Percentiles rank a stretch among this genome's conserved stretches.
phyloP scores from a whole-genome alignment of 306 rosid genomes.

The Medicago lupulina region DNA sequence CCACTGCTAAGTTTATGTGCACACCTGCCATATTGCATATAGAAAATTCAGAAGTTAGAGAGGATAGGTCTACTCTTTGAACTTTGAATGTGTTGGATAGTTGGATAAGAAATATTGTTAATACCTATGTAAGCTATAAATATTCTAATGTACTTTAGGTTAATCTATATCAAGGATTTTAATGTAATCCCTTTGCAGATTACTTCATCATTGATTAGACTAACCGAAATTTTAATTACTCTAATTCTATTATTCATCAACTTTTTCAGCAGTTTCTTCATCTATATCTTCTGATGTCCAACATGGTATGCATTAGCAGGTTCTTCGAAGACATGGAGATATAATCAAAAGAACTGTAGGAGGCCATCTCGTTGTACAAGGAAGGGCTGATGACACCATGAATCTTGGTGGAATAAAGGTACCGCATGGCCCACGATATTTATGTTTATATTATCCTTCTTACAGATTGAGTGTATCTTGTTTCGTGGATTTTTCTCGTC shows the following conservation, averaged over 20 bases:
- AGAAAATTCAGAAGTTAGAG: not conserved
- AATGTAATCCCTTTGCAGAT: too few relatives aligned
- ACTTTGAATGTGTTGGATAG: slow-evolving; percentile 16
- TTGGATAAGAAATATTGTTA: not conserved
- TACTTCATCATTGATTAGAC: too few relatives aligned
- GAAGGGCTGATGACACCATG: slow-evolving; percentile 96
- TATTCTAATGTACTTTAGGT: not conserved
- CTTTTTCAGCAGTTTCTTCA: slow-evolving; percentile 16
- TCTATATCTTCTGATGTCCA: slow-evolving; percentile 12
- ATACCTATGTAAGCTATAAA: too few relatives aligned
- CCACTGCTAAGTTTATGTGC: not conserved
- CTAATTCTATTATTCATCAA: too few relatives aligned
- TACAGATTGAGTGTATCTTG: not conserved
- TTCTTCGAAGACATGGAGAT: slow-evolving; percentile 90
- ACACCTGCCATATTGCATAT: not conserved
- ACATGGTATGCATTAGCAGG: slow-evolving; percentile 45
- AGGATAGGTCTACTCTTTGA: not conserved
- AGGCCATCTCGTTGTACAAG: slow-evolving; percentile 74
- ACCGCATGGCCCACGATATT: slow-evolving; percentile 10
- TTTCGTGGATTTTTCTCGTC: not conserved
- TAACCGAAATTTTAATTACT: too few relatives aligned
- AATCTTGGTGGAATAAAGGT: slow-evolving; percentile 97
- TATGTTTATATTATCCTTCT: not conserved
- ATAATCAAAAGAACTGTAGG: slow-evolving; percentile 69
- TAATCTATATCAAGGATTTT: too few relatives aligned